phyloP scores from a whole-genome alignment of 257 asterid species.

The Solanum pimpinellifolium region DNA sequence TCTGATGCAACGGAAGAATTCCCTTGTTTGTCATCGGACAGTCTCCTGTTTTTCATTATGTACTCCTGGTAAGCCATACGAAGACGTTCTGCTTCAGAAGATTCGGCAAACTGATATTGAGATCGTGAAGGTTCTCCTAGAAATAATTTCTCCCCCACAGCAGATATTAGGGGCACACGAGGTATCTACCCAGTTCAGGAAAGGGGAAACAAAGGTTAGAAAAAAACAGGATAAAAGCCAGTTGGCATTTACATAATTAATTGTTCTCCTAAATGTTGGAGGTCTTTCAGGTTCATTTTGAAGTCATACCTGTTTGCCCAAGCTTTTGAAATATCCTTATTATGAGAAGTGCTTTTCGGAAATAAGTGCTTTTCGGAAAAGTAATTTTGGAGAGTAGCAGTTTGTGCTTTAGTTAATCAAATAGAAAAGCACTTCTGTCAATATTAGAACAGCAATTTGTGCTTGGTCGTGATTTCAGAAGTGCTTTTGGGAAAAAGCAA shows the following conservation, averaged over 20 bases:
- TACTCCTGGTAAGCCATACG: slow-evolving; percentile 56
- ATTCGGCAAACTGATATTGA: slow-evolving; percentile 53
- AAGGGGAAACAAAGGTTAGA: neutral
- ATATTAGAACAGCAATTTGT: neutral
- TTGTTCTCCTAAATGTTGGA: neutral
- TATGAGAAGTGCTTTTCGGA: neutral
- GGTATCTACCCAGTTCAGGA: slow-evolving; percentile 46
- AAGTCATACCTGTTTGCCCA: neutral
- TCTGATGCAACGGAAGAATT: slow-evolving; percentile 39
- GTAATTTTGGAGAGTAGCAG: neutral
- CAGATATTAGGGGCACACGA: slow-evolving; percentile 73
- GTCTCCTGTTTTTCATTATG: slow-evolving; percentile 28
- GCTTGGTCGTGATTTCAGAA: neutral
- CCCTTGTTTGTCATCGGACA: slow-evolving; percentile 23
- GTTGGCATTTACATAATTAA: neutral
- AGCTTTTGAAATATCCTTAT: neutral
- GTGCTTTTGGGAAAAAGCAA: neutral
- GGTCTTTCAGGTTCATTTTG: neutral
- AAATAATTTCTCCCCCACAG: slow-evolving; percentile 66
- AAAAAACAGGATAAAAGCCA: neutral
- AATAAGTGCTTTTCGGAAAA: neutral
- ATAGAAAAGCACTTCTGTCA: neutral
- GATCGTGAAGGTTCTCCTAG: slow-evolving; percentile 68
- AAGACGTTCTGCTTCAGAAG: slow-evolving; percentile 64
- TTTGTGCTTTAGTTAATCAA: neutral